Evolutionary conservation across 2,329 filamentous ascomycete species (phyloP), one percentile per base, ranked within the genome.

Genomic region (Emmonsia crescens): DNA sequence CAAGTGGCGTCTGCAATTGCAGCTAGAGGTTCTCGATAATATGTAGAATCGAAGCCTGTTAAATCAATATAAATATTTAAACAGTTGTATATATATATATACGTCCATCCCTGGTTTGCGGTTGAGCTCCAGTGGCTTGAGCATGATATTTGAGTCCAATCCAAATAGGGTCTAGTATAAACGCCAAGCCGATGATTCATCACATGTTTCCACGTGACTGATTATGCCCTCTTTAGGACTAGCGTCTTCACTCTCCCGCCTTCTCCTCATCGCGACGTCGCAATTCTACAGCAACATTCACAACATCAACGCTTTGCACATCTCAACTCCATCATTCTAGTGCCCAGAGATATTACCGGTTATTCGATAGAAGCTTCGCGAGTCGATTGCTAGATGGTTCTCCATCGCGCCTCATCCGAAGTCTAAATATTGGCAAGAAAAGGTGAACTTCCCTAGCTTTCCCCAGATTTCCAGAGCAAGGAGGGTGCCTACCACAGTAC

Each of bases 241-340:
- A 49, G 46, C 24, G 46, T 21, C 9, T 16, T 49, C 46, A 3
- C 21, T 27, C 44, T 24, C 2, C 12, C 27, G 2, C 14, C 24
- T 10, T 44, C 55, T 57, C 55, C 55, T 57, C 55, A 44, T 44
- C 38, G 24, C 38, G 38, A 31, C 27, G 40, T 33, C 40, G n/a
- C 55, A 57, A 57, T 57, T 57, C 55, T 8, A 46, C 27, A 57
- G 27, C 55, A 57, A 57, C 19, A 33, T 57, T 16, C 19, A 57
- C 55, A 42, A 29, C 55, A 44, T 29, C 55, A 27, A 27, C 54
- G 5, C 38, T 44, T 29, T 31, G 38, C 16, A 31, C 55, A 57
- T 57, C 55, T 44, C 55, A n/a, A 5, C 55, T 31, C 36, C 55
- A 57, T 57, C 55, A 29, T 1, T n/a, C 40, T 57, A 38, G 24